These are phyloP conservation scores for Paspalum vaginatum DNA, from an alignment of 176 grass and related monocot genomes.

Conservation along the genomic window DNA sequence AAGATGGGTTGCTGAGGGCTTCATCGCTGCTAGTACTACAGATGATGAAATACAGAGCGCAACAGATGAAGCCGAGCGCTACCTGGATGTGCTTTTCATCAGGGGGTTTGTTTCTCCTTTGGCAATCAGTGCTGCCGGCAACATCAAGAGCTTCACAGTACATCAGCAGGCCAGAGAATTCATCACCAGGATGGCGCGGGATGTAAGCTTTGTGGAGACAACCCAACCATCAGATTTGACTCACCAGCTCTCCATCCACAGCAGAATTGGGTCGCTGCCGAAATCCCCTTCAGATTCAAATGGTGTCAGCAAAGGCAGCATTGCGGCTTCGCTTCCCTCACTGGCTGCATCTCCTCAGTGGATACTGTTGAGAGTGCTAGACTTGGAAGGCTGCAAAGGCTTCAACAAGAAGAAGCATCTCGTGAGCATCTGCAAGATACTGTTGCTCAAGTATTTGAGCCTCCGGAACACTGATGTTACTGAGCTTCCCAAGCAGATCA, in stretches of 20 bases:
- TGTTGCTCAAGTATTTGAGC: conserved; percentile 39
- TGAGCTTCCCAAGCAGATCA: conserved; percentile 30
- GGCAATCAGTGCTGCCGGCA: not conserved
- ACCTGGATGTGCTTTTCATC: not conserved
- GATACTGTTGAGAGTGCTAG: conserved; percentile 27
- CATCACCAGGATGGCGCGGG: not conserved
- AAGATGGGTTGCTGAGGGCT: conserved; percentile 21
- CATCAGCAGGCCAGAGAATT: not conserved
- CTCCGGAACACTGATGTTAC: conserved; percentile 24
- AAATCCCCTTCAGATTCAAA: too few relatives aligned
- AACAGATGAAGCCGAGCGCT: not conserved
- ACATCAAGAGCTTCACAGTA: conserved; percentile 19
- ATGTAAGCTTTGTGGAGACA: not conserved
- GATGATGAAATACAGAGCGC: not conserved
- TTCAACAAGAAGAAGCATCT: conserved; percentile 2
- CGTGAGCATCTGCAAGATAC: conserved; percentile 35
- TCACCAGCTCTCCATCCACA: too few relatives aligned
- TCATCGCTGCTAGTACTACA: not conserved
- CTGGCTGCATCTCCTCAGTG: not conserved
- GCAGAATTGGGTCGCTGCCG: too few relatives aligned
- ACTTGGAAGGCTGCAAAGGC: conserved; percentile 28
- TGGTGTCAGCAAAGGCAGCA: not conserved
- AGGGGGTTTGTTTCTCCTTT: not conserved
- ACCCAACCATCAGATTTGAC: not conserved
- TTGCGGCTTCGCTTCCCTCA: not conserved